Conservation (phyloP, 139 green algal species). For the Chlorella sp. region DNA sequence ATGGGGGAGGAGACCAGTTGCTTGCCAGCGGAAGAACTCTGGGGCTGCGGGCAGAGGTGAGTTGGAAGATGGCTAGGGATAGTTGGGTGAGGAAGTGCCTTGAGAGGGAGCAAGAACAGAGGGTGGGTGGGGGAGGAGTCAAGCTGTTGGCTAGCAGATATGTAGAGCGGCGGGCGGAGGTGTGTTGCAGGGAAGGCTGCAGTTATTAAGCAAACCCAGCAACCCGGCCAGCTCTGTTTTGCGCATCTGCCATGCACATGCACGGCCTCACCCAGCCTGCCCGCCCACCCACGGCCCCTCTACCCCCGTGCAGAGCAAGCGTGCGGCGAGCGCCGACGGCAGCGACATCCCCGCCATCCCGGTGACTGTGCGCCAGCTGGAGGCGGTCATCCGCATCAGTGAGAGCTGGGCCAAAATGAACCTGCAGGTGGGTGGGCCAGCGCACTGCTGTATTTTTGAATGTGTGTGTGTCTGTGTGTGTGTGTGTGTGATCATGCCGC, state of each 20-base stretch:
- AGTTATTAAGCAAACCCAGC: background rate
- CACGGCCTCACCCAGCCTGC: background rate
- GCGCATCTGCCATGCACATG: background rate
- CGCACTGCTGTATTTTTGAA: too few relatives aligned
- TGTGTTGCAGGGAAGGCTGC: conserved; percentile 28
- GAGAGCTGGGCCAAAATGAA: conserved; percentile 95
- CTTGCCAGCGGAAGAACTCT: conserved; percentile 91
- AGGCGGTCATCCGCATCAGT: conserved; percentile 94
- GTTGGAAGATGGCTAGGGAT: background rate
- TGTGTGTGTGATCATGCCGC: background rate
- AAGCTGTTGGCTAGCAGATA: conserved; percentile 60
- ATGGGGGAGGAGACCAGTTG: conserved; percentile 22
- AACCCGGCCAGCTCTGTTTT: background rate
- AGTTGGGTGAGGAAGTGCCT: too few relatives aligned
- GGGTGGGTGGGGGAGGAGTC: too few relatives aligned
- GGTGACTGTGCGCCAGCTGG: conserved; percentile 97
- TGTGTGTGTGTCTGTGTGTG: too few relatives aligned
- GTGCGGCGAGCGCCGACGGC: conserved; percentile 48
- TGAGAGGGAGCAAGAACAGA: too few relatives aligned
- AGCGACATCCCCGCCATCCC: conserved; percentile 81
- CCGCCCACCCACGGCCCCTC: background rate
- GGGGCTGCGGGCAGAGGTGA: conserved; percentile 81
- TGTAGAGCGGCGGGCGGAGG: conserved; percentile 89
- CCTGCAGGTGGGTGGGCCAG: conserved; percentile 51
- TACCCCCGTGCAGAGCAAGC: conserved; percentile 57